Percentiles rank a stretch among this genome's conserved stretches.
phyloP scores from a whole-genome alignment of 768 basidiomycete species.

The Termitomyces titanicus region DNA sequence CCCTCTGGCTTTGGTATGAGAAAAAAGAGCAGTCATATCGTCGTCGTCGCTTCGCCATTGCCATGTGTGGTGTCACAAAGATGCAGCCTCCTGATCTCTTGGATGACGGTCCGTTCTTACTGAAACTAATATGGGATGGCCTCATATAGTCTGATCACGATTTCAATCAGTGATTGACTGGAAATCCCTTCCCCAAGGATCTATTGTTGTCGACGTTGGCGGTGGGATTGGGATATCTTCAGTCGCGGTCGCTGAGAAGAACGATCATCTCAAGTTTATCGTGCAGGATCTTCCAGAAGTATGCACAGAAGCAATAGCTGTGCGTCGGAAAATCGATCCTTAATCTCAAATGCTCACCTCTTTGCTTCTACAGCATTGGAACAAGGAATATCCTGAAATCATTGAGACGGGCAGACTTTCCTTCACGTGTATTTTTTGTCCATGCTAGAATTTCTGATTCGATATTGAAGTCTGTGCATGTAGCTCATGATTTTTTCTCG shows the following conservation, averaged over 20 bases:
- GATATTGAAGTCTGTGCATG: not conserved
- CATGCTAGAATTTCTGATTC: not conserved
- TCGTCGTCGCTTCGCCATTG: not conserved
- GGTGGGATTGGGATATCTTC: slow-evolving; percentile 25
- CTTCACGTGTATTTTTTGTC: not conserved
- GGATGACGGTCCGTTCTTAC: slow-evolving; percentile 5
- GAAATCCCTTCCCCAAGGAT: slow-evolving; percentile 16
- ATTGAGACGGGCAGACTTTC: not conserved
- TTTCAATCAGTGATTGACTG: slow-evolving; percentile 19
- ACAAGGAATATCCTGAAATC: slow-evolving; percentile 2
- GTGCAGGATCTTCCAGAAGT: slow-evolving; percentile 22
- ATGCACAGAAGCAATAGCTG: slow-evolving; percentile 13
- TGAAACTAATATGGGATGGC: too few relatives aligned
- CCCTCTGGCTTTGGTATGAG: not conserved
- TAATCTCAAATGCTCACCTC: not conserved
- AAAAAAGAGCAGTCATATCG: not conserved
- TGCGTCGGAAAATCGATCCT: not conserved
- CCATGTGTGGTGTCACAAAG: not conserved
- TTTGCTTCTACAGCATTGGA: slow-evolving; percentile 2
- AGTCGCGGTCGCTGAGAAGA: slow-evolving; percentile 15
- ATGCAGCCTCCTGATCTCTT: not conserved
- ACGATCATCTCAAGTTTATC: slow-evolving; percentile 19
- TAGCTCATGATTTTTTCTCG: slow-evolving; percentile 34
- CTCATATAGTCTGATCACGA: too few relatives aligned
- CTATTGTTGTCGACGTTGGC: slow-evolving; percentile 27